A percentile compares a stretch with the other conserved stretches of the same genome.
These are phyloP conservation scores for Aspergillus pseudonomiae DNA, from an alignment of 2,329 filamentous ascomycete species.

Conservation along the genomic window DNA sequence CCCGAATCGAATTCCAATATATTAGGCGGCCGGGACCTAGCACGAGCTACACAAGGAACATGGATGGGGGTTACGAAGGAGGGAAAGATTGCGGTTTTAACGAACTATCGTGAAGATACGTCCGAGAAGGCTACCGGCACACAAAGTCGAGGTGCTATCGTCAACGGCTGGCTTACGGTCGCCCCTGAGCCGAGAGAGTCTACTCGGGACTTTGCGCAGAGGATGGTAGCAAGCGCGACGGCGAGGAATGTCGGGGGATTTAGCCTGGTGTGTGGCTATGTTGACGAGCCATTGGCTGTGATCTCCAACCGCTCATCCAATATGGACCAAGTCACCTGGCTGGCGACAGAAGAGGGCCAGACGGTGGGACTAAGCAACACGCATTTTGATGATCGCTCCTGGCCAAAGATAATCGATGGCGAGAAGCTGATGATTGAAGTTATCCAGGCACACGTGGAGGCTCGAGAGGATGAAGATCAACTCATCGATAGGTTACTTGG, in stretches of 20 bases:
- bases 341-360: constrained; percentile 52
- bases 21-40: constrained; percentile 64
- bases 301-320: constrained; percentile 65
- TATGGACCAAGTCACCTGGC: constrained; percentile 54
- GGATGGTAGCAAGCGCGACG: constrained; percentile 57
- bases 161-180: constrained; percentile 61
- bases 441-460: constrained; percentile 49
- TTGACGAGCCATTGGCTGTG: constrained; percentile 58
- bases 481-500: constrained; percentile 57
- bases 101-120: constrained; percentile 64
- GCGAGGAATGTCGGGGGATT: constrained; percentile 65
- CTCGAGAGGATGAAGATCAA: constrained; percentile 49
- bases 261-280: constrained; percentile 61
- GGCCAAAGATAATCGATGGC: constrained; percentile 64
- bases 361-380: constrained; percentile 66
- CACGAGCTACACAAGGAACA: constrained; percentile 62
- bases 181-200: constrained; percentile 42
- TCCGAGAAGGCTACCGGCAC: constrained; percentile 50
- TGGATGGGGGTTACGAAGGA: constrained; percentile 66
- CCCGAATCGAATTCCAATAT: constrained; percentile 57
- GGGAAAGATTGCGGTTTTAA: constrained; percentile 64
- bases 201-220: constrained; percentile 56
- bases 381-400: constrained; percentile 59
- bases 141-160: constrained; percentile 60
- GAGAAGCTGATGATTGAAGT: constrained; percentile 56